Conservation (phyloP, 129 eudicot genomes). For the Cynara cardunculus region DNA sequence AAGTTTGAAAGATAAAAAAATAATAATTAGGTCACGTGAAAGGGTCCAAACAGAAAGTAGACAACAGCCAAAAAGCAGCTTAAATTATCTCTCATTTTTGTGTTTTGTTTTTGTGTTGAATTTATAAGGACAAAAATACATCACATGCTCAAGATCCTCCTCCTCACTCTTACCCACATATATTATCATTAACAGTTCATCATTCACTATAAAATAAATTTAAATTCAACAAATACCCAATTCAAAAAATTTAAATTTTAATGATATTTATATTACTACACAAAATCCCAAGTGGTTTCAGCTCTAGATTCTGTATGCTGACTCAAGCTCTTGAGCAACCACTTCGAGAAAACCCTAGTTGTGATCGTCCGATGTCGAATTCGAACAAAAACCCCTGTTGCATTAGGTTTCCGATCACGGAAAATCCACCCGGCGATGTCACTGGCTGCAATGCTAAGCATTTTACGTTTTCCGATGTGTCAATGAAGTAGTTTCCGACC, state of each 20-base stretch:
- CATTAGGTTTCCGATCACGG: slow-evolving; percentile 69
- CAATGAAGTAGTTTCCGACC: slow-evolving; percentile 54
- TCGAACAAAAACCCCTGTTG: slow-evolving; percentile 74
- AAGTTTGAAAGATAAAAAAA: slow-evolving; percentile 1
- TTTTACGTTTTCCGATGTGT: slow-evolving; percentile 54
- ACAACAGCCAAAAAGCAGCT: slow-evolving; percentile 43
- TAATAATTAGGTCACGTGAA: slow-evolving; percentile 47
- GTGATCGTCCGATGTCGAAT: slow-evolving; percentile 51
- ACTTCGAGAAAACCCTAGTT: slow-evolving; percentile 51
- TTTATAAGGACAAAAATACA: slow-evolving; percentile 32
- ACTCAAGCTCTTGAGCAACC: slow-evolving; percentile 45
- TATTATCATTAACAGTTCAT: slow-evolving; percentile 4
- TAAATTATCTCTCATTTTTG: slow-evolving; percentile 19
- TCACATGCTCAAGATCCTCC: slow-evolving; percentile 34
- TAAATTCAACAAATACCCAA: slow-evolving; percentile 5
- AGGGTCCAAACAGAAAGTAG: slow-evolving; percentile 35
- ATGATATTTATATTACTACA: slow-evolving; percentile 15
- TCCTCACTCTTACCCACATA: neutral
- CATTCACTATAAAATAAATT: slow-evolving; percentile 7
- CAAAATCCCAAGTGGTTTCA: slow-evolving; percentile 16
- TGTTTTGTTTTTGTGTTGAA: slow-evolving; percentile 21
- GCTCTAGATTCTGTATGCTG: neutral
- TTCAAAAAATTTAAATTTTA: slow-evolving; percentile 6
- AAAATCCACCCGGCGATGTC: slow-evolving; percentile 34
- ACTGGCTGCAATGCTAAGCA: slow-evolving; percentile 67